Base-by-base conservation (phyloP, 2,329 filamentous ascomycete genomes). In the Cordyceps tenuipes region DNA sequence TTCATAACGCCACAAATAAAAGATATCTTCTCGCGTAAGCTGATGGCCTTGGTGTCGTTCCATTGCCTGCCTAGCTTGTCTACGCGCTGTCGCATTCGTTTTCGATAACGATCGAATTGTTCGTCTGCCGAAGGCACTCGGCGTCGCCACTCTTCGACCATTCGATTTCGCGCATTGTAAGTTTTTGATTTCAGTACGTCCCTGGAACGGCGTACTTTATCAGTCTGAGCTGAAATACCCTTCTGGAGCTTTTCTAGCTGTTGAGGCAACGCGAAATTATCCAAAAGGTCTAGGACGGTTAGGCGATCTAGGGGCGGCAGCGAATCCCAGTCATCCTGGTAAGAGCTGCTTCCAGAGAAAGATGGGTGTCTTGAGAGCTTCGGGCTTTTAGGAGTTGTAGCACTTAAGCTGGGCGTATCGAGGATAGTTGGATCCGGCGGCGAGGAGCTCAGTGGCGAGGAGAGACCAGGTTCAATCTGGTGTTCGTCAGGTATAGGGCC, bases 1-100 rank as follows among this genome's bases (percentile, higher is more conserved):
- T 99, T 99, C 76, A 97, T 84, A 66, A 97, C 92, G 68, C 91
- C 94, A 62, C 86, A 93, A 63, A 99, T 97, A 74, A 99, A 99
- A 6, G 93, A 92, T 53, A 95, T 79, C 80, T 99, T 99, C 76
- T 99, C 94, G 61, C 92, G 86, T 54, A 90, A 75, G 1, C 91
- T 97, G 66, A 99, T 91, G 9, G 85, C 87, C 68, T 91, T 91
- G 19, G 89, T 90, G 69, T 96, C 89, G 70, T 90, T 94, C 92
- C 93, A 99, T 68, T 86, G 86, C 65, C 82, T 84, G 62, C 87
- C 88, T 39, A 97, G 81, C 65, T 90, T 89, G 68, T 97, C 92
- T n/a, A 97, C 91, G 54, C 88, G 91, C 54, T 83, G 81, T 65
- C 87, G 88, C 91, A 97, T 94, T 62, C 89, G 89, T 72, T 85